Evolutionary conservation across 495 filamentous ascomycete genomes (phyloP).

Genomic region (Aspergillus haitiensis): DNA sequence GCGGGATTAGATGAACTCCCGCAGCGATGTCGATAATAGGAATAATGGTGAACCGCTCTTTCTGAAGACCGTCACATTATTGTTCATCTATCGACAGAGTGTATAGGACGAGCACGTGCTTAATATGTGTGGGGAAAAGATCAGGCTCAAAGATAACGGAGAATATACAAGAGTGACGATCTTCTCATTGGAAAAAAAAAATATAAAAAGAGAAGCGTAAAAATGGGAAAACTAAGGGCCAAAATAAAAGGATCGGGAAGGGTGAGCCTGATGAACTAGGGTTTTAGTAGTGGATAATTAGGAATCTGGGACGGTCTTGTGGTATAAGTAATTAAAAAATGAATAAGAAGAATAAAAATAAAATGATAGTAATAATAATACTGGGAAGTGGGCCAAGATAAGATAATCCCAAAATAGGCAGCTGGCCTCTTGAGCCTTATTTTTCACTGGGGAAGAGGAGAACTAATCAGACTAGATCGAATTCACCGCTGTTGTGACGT

Average conservation of each 20-base stretch:
- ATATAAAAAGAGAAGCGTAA: background rate
- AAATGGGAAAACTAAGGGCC: background rate
- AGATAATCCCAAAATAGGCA: background rate
- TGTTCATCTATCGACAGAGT: constrained; percentile 5
- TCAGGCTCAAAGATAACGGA: constrained; percentile 13
- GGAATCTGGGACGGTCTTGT: no score
- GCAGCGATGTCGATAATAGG: no score
- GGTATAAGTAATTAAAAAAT: no score
- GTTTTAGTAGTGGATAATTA: no score
- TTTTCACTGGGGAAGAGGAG: background rate
- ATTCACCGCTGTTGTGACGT: constrained; percentile 16
- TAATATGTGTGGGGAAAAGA: constrained; percentile 5
- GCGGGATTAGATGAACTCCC: no score
- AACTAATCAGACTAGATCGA: background rate
- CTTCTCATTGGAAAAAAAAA: background rate
- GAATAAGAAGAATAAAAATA: no score
- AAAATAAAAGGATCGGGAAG: background rate
- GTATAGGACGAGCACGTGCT: constrained; percentile 12
- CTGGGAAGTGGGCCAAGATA: no score
- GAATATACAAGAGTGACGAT: constrained; percentile 6
- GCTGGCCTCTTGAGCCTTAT: constrained; percentile 3
- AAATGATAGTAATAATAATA: no score
- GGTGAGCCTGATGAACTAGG: no score
- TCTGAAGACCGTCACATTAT: constrained; percentile 16
- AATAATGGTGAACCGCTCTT: background rate